These are phyloP conservation scores for Pichia sp. DNA, from an alignment of 1,139 yeast genomes.

Conservation along the genomic window DNA sequence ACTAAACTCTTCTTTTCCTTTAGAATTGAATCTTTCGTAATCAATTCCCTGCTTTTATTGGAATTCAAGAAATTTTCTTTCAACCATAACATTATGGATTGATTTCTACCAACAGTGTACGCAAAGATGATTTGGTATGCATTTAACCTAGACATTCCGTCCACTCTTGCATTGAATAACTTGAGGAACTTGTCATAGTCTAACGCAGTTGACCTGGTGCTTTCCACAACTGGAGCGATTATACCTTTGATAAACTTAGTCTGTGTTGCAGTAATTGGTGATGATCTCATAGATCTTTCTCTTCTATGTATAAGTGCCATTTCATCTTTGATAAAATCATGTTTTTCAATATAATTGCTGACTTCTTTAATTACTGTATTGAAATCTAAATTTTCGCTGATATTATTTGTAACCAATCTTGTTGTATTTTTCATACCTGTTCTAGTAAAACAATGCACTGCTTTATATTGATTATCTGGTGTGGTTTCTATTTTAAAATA, in stretches of 20 bases:
- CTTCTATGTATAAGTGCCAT: neutral
- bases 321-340: neutral
- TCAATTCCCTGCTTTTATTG: slow-evolving; percentile 20
- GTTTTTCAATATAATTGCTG: neutral
- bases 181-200: slow-evolving; percentile 18
- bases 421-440: neutral
- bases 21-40: slow-evolving; percentile 11
- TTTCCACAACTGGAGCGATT: slow-evolving; percentile 21
- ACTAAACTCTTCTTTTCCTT: neutral
- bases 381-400: slow-evolving; percentile 1
- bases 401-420: neutral
- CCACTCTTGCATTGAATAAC: slow-evolving; percentile 29
- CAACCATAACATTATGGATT: slow-evolving; percentile 29
- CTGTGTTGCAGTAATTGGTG: slow-evolving; percentile 10
- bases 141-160: slow-evolving; percentile 33
- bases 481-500: slow-evolving; percentile 10
- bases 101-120: slow-evolving; percentile 27
- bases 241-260: slow-evolving; percentile 12
- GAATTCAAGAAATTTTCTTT: slow-evolving; percentile 23
- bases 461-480: slow-evolving; percentile 9
- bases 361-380: neutral
- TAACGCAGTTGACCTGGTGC: slow-evolving; percentile 11
- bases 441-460: slow-evolving; percentile 8
- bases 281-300: slow-evolving; percentile 1
- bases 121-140: slow-evolving; percentile 52